phyloP scores from a whole-genome alignment of 1,284 basidiomycete species.

The Tilletia caries region DNA sequence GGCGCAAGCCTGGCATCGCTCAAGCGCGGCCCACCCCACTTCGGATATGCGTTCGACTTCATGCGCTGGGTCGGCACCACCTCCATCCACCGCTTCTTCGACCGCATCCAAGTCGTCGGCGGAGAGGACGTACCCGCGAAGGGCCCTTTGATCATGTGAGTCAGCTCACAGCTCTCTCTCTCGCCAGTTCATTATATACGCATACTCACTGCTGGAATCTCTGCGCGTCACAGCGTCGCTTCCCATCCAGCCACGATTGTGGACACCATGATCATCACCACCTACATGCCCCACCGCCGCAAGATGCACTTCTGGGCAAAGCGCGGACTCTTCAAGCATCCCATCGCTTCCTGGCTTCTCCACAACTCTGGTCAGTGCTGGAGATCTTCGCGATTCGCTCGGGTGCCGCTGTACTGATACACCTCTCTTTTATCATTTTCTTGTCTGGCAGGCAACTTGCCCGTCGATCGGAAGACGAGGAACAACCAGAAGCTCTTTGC shows the following conservation, averaged over 20 bases:
- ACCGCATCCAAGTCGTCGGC: slow-evolving; percentile 23
- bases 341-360: slow-evolving; percentile 70
- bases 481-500: slow-evolving; percentile 84
- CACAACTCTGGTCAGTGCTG: slow-evolving; percentile 62
- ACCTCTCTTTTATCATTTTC: background rate
- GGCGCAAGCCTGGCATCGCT: background rate
- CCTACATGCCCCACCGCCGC: slow-evolving; percentile 70
- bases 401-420: background rate
- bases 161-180: background rate
- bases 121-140: slow-evolving; percentile 20
- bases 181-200: slow-evolving; percentile 21
- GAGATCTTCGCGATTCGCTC: too few relatives aligned
- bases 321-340: slow-evolving; percentile 63
- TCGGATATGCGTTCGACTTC: slow-evolving; percentile 38
- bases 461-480: slow-evolving; percentile 87
- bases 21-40: slow-evolving; percentile 15
- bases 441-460: slow-evolving; percentile 74
- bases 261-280: slow-evolving; percentile 54
- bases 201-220: background rate
- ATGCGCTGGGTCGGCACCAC: slow-evolving; percentile 40
- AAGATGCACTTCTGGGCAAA: slow-evolving; percentile 94
- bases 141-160: slow-evolving; percentile 30
- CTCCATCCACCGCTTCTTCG: slow-evolving; percentile 35
- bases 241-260: slow-evolving; percentile 67
- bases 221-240: slow-evolving; percentile 60